Conservation (phyloP, 139 green algal species). For the Spirogloea muscicola region DNA sequence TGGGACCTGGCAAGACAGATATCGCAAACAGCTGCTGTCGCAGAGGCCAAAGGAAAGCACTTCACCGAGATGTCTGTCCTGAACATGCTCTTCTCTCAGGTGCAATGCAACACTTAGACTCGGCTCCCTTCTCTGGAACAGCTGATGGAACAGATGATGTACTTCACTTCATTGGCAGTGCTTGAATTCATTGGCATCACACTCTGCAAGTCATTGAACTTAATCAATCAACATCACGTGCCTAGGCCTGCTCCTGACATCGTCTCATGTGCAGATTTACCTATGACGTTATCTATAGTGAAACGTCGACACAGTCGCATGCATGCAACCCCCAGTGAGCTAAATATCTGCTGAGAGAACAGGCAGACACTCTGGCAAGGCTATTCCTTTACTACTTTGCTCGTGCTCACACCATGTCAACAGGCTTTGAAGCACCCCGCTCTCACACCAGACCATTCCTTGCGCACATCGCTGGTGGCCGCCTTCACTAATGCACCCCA, state of each 20-base stretch:
- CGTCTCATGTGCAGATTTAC: too few relatives aligned
- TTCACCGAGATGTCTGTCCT: conserved; percentile 28
- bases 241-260: too few relatives aligned
- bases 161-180: not conserved
- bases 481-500: conserved; percentile 15
- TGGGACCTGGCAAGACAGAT: conserved; percentile 16
- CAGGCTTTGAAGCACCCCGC: conserved; percentile 15
- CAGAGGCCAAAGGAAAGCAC: conserved; percentile 7
- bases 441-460: conserved; percentile 13
- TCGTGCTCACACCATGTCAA: not conserved
- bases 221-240: too few relatives aligned
- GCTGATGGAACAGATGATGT: not conserved
- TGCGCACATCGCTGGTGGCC: conserved; percentile 16
- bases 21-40: not conserved
- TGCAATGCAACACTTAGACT: not conserved
- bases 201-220: too few relatives aligned
- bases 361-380: not conserved
- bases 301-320: not conserved
- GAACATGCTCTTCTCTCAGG: conserved; percentile 18
- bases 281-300: too few relatives aligned
- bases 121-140: not conserved
- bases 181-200: too few relatives aligned
- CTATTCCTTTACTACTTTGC: not conserved
- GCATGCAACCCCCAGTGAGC: not conserved
- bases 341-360: not conserved